A percentile compares a stretch with the other conserved stretches of the same genome.
phyloP scores from a whole-genome alignment of 2,329 filamentous ascomycete genomes.

The Beauveria australis region DNA sequence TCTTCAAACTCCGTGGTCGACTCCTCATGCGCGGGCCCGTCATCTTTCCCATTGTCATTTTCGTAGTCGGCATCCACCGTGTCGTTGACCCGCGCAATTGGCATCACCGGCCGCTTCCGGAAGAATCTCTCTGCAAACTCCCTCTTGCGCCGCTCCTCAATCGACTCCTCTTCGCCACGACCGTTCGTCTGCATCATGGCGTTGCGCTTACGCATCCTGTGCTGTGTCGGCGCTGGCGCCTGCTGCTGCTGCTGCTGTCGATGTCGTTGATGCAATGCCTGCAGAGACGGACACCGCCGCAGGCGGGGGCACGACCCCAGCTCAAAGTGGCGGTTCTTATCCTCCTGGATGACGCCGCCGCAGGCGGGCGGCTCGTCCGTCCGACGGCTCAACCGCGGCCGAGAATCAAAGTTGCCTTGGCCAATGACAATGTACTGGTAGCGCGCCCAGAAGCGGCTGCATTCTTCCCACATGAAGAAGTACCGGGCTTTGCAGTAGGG shows the following conservation, averaged over 20 bases:
- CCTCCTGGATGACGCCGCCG: background rate
- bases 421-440: conserved; percentile 8
- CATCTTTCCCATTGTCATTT: background rate
- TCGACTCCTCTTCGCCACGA: background rate
- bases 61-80: background rate
- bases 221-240: too few relatives aligned
- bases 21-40: too few relatives aligned
- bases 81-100: background rate
- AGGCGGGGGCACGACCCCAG: background rate
- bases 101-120: background rate
- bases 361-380: background rate
- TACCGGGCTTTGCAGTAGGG: background rate
- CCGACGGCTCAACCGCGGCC: background rate
- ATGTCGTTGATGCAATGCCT: too few relatives aligned
- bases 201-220: background rate
- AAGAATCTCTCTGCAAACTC: conserved; percentile 1
- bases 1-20: background rate
- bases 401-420: background rate
- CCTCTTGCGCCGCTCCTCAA: background rate
- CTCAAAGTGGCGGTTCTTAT: background rate
- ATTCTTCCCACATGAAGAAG: conserved; percentile 10
- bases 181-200: background rate
- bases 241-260: background rate
- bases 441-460: background rate
- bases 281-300: background rate